Percentiles rank a stretch among this genome's conserved stretches.
Evolutionary conservation across 176 grass and related monocot genomes (phyloP).

Genomic region (Poa annua): DNA sequence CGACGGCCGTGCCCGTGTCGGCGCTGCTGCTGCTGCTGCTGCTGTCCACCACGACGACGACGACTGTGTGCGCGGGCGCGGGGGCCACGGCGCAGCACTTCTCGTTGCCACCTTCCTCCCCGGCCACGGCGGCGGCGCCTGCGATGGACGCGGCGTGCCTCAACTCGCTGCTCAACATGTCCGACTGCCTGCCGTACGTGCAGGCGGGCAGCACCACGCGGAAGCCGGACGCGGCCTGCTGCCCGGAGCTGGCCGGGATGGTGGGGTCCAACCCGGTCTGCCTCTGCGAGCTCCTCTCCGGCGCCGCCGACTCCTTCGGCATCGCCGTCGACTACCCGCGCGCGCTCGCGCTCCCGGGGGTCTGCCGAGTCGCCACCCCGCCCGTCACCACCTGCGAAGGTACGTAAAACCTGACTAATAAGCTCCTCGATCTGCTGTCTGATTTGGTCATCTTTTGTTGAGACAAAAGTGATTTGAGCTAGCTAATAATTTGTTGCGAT

Average conservation of each 20-base stretch:
- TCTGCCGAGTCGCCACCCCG: constrained; percentile 72
- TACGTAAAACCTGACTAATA: no score
- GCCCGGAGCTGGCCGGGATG: constrained; percentile 81
- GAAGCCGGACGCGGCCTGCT: constrained; percentile 67
- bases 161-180: constrained; percentile 68
- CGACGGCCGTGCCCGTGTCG: not conserved
- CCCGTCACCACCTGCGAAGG: constrained; percentile 70
- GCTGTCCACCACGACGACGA: no score
- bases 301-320: constrained; percentile 68
- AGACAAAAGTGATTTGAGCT: no score
- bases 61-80: constrained; percentile 5
- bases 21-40: not conserved
- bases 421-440: no score
- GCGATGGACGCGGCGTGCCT: constrained; percentile 50
- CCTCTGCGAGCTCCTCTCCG: constrained; percentile 86
- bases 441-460: no score
- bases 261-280: constrained; percentile 71
- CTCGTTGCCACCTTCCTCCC: not conserved
- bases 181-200: constrained; percentile 83
- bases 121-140: constrained; percentile 40
- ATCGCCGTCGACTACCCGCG: constrained; percentile 73
- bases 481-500: no score
- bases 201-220: constrained; percentile 57
- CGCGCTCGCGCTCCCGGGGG: constrained; percentile 68
- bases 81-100: constrained; percentile 3